A percentile compares a stretch with the other conserved stretches of the same genome.
Conservation (phyloP, 2,329 filamentous ascomycete species). For the Colletotrichum sp. region DNA sequence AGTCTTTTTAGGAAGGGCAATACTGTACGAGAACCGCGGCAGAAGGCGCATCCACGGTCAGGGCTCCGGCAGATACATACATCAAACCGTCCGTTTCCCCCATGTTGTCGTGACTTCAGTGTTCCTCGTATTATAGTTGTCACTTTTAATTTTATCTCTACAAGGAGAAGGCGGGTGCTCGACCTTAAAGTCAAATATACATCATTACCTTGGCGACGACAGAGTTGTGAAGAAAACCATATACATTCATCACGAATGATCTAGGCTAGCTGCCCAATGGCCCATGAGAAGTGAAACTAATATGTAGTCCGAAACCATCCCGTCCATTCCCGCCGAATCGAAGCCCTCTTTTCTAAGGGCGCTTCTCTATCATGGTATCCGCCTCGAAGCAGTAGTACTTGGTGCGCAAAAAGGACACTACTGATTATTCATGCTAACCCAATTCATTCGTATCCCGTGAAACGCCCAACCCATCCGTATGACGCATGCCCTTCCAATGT, state of each 20-base stretch:
- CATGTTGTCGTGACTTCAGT: neutral
- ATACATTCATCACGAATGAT: neutral
- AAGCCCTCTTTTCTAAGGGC: conserved; percentile 4
- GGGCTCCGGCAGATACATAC: neutral
- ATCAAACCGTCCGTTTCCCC: neutral
- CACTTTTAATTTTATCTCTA: neutral
- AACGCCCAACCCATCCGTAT: neutral
- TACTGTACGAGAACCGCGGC: neutral
- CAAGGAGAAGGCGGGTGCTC: neutral
- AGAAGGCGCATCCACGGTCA: neutral
- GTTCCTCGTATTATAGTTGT: neutral
- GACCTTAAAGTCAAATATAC: neutral
- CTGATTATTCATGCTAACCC: conserved; percentile 11
- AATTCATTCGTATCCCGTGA: conserved; percentile 1
- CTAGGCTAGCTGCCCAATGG: neutral
- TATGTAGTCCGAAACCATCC: neutral
- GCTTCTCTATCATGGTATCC: conserved; percentile 20
- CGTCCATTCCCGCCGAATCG: neutral
- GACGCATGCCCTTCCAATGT: conserved; percentile 2
- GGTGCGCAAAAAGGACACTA: neutral
- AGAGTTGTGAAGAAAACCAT: neutral
- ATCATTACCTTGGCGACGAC: neutral
- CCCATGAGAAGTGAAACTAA: neutral
- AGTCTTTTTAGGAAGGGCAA: neutral
- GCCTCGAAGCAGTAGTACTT: conserved; percentile 14